Percentiles rank a stretch among this genome's conserved stretches.
These are phyloP conservation scores for Pouteria glomerata DNA, from an alignment of 148 eudicot genomes.

Conservation along the genomic window DNA sequence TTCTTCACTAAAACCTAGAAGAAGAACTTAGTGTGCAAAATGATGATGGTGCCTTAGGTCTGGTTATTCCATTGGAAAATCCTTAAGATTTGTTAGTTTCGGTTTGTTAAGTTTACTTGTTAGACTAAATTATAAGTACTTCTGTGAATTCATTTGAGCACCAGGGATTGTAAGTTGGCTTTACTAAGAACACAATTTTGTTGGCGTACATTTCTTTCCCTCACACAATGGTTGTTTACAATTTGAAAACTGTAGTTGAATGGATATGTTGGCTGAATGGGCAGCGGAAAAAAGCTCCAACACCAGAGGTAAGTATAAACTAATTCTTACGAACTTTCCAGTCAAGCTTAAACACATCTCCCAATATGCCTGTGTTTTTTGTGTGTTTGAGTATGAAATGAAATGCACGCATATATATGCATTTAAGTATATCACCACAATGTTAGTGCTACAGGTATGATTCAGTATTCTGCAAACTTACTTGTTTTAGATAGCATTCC, in stretches of 20 bases:
- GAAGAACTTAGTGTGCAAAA: not conserved
- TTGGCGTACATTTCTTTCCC: too few species aligned
- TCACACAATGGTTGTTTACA: too few species aligned
- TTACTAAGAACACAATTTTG: not conserved
- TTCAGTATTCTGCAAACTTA: not conserved
- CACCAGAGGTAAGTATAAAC: conserved; percentile 63
- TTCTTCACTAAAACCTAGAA: not conserved
- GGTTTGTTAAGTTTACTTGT: not conserved
- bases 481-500: not conserved
- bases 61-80: not conserved
- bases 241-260: conserved; percentile 57
- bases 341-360: not conserved
- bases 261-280: conserved; percentile 99
- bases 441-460: not conserved
- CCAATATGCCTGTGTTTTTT: not conserved
- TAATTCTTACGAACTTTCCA: not conserved
- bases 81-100: not conserved
- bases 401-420: not conserved
- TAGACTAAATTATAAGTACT: not conserved
- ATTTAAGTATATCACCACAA: not conserved
- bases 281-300: conserved; percentile 84
- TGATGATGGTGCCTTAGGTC: not conserved
- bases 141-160: not conserved
- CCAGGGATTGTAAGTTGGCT: not conserved
- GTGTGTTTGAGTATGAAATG: too few species aligned